Percentiles rank a stretch among this genome's conserved stretches.
Evolutionary conservation across 2,329 filamentous ascomycete genomes (phyloP).

Genomic region (Fusarium abutilonis): DNA sequence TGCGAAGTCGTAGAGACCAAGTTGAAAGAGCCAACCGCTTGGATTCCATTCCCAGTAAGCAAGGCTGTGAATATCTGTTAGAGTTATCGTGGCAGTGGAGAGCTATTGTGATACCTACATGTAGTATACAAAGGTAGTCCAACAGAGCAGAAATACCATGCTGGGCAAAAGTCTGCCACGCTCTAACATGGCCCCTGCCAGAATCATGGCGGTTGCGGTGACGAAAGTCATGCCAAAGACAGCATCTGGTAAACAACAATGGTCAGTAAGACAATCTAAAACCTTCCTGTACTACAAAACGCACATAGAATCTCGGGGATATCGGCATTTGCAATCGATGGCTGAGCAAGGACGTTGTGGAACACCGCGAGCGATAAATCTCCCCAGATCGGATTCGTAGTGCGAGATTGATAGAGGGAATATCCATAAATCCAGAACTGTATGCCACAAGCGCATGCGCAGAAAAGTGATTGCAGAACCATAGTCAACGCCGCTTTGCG

Average conservation of each 20-base stretch:
- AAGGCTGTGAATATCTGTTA: slow-evolving; percentile 47
- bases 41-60: slow-evolving; percentile 75
- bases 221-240: slow-evolving; percentile 53
- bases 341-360: slow-evolving; percentile 51
- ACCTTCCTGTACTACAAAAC: background rate
- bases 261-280: background rate
- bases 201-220: slow-evolving; percentile 53
- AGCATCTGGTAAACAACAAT: slow-evolving; percentile 36
- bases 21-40: slow-evolving; percentile 71
- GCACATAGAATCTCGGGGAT: slow-evolving; percentile 51
- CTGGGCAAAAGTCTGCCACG: slow-evolving; percentile 55
- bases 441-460: slow-evolving; percentile 56
- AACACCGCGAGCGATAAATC: slow-evolving; percentile 51
- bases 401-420: slow-evolving; percentile 53
- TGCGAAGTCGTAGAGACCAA: slow-evolving; percentile 68
- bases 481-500: slow-evolving; percentile 55
- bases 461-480: slow-evolving; percentile 59
- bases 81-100: fast-evolving
- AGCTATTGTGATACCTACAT: slow-evolving; percentile 26
- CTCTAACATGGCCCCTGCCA: slow-evolving; percentile 53
- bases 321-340: slow-evolving; percentile 51
- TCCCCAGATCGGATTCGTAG: slow-evolving; percentile 50
- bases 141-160: slow-evolving; percentile 70
- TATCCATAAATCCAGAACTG: slow-evolving; percentile 61
- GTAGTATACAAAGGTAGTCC: slow-evolving; percentile 72